Evolutionary conservation across 106 monocot genomes (phyloP).

Genomic region (Dendrobium officinale): DNA sequence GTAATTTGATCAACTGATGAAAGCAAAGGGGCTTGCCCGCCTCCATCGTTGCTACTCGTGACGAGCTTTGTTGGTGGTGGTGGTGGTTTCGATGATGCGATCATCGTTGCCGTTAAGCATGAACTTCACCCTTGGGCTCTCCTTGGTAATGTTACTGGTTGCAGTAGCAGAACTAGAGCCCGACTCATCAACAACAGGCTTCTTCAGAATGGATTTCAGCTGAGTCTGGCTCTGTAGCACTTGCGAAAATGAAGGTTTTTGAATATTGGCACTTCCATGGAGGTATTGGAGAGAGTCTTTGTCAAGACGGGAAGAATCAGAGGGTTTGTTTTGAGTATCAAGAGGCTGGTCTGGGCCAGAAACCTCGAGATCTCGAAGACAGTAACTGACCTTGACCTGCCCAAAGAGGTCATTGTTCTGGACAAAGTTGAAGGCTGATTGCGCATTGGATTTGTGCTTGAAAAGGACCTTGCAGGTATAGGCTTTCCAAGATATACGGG

Average conservation of each 20-base stretch:
- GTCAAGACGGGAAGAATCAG: not conserved
- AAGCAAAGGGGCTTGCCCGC: not conserved
- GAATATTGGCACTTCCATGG: not conserved
- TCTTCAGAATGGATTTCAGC: conserved; percentile 18
- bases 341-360: conserved; percentile 3
- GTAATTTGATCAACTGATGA: not conserved
- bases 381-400: conserved; percentile 10
- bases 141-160: not conserved
- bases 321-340: not conserved
- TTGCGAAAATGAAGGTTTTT: not conserved
- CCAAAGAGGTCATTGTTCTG: conserved; percentile 15
- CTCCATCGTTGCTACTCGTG: not conserved
- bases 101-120: not conserved
- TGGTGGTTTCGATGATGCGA: not conserved
- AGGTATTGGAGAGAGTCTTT: not conserved
- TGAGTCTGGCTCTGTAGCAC: not conserved
- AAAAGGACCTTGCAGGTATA: conserved; percentile 18
- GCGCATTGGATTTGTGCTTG: conserved; percentile 18
- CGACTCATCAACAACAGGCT: conserved; percentile 8
- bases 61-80: not conserved
- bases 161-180: not conserved
- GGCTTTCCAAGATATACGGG: conserved; percentile 13
- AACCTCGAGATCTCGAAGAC: conserved; percentile 1
- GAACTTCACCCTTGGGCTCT: conserved; percentile 16
- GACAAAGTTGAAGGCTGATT: conserved; percentile 1